Evolutionary conservation across 2,329 filamentous ascomycete genomes (phyloP).

Genomic region (Knoxdaviesia capensis): DNA sequence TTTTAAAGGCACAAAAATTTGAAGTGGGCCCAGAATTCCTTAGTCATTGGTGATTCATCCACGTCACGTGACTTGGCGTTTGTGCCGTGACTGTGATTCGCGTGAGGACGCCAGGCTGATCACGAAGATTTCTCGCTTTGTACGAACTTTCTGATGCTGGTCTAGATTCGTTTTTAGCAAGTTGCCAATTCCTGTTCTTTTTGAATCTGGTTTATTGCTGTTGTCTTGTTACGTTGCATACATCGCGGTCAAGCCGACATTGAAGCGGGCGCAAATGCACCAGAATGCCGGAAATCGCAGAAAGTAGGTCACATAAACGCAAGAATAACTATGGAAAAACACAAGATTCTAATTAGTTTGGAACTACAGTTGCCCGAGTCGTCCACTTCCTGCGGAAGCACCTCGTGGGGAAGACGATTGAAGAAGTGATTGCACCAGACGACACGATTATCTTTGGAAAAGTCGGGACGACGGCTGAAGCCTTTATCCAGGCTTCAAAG

Average conservation of each 20-base stretch:
- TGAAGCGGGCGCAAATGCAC: too few relatives aligned
- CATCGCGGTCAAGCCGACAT: too few relatives aligned
- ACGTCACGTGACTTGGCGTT: constrained; percentile 14
- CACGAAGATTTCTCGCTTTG: too few relatives aligned
- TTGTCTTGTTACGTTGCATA: too few relatives aligned
- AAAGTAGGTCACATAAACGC: constrained; percentile 19
- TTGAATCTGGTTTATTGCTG: too few relatives aligned
- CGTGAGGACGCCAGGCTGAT: too few relatives aligned
- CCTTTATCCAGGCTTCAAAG: constrained; percentile 52
- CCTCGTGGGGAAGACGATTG: constrained; percentile 67
- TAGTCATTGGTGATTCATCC: constrained; percentile 7
- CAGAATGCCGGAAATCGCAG: constrained; percentile 41
- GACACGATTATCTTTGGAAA: constrained; percentile 83
- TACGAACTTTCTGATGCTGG: too few relatives aligned
- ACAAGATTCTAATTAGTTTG: not conserved
- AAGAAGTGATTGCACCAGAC: constrained; percentile 48
- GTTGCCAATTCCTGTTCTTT: too few relatives aligned
- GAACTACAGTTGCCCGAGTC: constrained; percentile 51
- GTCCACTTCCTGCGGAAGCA: constrained; percentile 70
- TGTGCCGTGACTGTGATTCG: constrained; percentile 7
- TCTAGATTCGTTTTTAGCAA: too few relatives aligned
- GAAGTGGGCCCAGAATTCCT: not conserved
- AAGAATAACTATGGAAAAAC: not conserved
- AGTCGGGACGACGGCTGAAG: constrained; percentile 56
- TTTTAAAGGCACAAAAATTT: too few relatives aligned